Percentiles rank a stretch among this genome's conserved stretches.
Evolutionary conservation across 1,284 basidiomycete genomes (phyloP).

Genomic region (Phellinidium pouzarii): DNA sequence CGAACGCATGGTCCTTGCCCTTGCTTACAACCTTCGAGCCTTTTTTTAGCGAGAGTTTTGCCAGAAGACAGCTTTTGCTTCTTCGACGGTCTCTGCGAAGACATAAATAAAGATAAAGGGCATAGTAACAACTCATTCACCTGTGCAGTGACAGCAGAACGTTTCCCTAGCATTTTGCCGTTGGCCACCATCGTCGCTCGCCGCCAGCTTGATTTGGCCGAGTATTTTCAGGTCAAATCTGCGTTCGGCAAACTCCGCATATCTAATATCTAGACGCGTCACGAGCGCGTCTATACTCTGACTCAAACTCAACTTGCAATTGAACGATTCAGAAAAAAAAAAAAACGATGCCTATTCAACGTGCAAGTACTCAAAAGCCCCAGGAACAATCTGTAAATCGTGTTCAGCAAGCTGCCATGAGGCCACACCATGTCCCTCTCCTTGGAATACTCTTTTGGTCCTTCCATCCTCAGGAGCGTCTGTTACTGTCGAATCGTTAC

Average conservation of each 20-base stretch:
- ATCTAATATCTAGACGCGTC: background rate
- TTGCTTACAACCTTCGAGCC: constrained; percentile 32
- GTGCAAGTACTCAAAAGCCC: background rate
- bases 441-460: constrained; percentile 52
- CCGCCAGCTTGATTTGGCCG: background rate
- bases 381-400: constrained; percentile 1
- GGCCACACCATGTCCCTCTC: constrained; percentile 68
- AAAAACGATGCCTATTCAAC: constrained; percentile 4
- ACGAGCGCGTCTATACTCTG: background rate
- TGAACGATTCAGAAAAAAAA: too few relatives aligned
- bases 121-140: background rate
- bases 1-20: constrained; percentile 53
- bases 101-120: background rate
- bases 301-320: too few relatives aligned
- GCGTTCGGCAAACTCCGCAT: constrained; percentile 6
- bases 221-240: background rate
- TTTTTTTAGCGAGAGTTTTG: constrained; percentile 17
- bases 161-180: constrained; percentile 22
- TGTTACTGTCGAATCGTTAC: constrained; percentile 48
- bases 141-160: constrained; percentile 18
- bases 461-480: constrained; percentile 49
- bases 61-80: constrained; percentile 30
- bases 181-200: constrained; percentile 3
- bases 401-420: constrained; percentile 20
- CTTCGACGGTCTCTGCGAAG: constrained; percentile 29